Evolutionary conservation across 164 flowering plant genomes (phyloP).

Genomic region (Piper longum): DNA sequence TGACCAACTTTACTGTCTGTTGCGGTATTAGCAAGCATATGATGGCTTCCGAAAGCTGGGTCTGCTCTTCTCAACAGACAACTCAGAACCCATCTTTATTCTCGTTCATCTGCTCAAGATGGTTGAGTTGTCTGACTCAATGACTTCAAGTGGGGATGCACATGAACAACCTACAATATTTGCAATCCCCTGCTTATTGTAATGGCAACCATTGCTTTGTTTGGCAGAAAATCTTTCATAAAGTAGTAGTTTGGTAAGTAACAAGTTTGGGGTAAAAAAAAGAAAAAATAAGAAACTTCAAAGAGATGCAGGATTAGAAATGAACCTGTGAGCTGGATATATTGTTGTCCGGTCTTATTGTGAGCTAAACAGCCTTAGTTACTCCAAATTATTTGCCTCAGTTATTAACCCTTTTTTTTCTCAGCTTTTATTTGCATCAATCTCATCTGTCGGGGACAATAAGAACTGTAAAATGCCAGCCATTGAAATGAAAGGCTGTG

Average conservation of each 20-base stretch:
- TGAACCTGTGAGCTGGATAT: neutral
- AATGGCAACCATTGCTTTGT: neutral
- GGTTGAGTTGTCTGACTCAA: constrained; percentile 22
- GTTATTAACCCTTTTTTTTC: neutral
- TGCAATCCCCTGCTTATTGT: constrained; percentile 1
- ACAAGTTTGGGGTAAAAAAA: neutral
- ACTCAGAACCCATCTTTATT: constrained; percentile 13
- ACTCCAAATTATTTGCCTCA: neutral
- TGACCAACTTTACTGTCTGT: neutral
- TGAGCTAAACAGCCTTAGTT: too few relatives aligned
- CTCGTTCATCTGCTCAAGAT: constrained; percentile 5
- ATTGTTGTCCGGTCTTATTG: too few relatives aligned
- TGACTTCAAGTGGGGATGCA: constrained; percentile 12
- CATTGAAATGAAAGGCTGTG: neutral
- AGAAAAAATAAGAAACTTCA: too few relatives aligned
- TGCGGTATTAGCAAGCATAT: constrained; percentile 1
- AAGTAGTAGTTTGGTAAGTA: neutral
- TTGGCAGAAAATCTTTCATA: neutral
- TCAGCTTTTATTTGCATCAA: neutral
- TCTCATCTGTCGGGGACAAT: neutral
- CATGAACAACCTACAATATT: constrained; percentile 7
- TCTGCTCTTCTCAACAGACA: constrained; percentile 6
- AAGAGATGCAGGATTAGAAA: neutral
- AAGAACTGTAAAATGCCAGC: neutral
- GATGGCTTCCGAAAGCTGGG: constrained; percentile 8